Evolutionary conservation across 2,329 filamentous ascomycete genomes (phyloP).

Genomic region (Fusarium irregulare): DNA sequence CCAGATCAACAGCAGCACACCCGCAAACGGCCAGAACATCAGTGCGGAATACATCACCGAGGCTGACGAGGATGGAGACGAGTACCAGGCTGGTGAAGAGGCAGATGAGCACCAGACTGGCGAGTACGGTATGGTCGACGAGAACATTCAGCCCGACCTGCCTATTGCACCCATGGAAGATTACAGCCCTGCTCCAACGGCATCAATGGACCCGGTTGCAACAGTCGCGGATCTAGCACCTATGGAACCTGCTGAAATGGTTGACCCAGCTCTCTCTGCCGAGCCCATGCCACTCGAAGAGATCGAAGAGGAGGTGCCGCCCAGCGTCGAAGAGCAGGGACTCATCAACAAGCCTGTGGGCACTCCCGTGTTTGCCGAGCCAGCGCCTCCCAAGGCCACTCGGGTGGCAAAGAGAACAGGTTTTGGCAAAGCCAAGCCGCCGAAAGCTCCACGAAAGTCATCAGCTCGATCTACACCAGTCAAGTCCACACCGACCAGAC

Average conservation of each 20-base stretch:
- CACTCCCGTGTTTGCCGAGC: slow-evolving; percentile 30
- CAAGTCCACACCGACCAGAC: slow-evolving; percentile 39
- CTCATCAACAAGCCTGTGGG: slow-evolving; percentile 25
- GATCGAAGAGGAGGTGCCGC: slow-evolving; percentile 18
- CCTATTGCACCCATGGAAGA: slow-evolving; percentile 49
- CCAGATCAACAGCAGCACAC: slow-evolving; percentile 16
- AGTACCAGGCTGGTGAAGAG: slow-evolving; percentile 18
- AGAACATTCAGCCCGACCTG: slow-evolving; percentile 43
- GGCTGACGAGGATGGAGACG: slow-evolving; percentile 46
- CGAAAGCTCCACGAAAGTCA: slow-evolving; percentile 34
- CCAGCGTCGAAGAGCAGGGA: slow-evolving; percentile 18
- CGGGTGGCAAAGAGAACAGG: slow-evolving; percentile 43
- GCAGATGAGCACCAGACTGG: slow-evolving; percentile 22
- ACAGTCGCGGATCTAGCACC: slow-evolving; percentile 14
- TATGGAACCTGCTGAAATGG: slow-evolving; percentile 31
- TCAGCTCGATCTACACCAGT: slow-evolving; percentile 42
- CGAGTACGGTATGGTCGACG: slow-evolving; percentile 29
- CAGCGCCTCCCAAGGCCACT: slow-evolving; percentile 44
- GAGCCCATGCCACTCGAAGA: slow-evolving; percentile 14
- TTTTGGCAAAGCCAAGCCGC: slow-evolving; percentile 35
- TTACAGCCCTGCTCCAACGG: slow-evolving; percentile 22
- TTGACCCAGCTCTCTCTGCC: slow-evolving; percentile 39
- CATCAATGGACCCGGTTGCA: slow-evolving; percentile 28
- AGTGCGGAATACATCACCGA: slow-evolving; percentile 49
- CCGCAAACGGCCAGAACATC: slow-evolving; percentile 11